Evolutionary conservation across 352 stramenopile species (phyloP).

Genomic region (Albugo laibachii): DNA sequence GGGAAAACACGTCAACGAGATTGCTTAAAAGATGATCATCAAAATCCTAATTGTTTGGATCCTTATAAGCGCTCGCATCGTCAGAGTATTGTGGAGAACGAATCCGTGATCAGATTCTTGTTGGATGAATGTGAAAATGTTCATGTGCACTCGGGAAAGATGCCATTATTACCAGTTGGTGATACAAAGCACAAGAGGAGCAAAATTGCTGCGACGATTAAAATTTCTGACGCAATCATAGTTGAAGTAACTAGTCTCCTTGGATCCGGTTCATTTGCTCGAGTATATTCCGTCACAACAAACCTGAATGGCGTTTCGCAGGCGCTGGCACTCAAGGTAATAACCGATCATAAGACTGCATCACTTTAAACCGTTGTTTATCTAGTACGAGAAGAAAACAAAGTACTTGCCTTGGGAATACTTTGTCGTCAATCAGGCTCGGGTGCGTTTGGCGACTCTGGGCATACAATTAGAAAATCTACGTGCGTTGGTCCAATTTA

Average conservation of each 20-base stretch:
- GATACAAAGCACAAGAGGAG: not conserved
- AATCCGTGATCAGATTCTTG: not conserved
- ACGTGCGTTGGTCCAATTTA: conserved; percentile 21
- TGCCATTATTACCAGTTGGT: not conserved
- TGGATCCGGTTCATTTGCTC: conserved; percentile 50
- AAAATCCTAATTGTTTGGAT: not conserved
- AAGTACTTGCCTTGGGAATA: conserved; percentile 67
- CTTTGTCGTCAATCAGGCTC: conserved; percentile 30
- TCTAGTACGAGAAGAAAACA: conserved; percentile 43
- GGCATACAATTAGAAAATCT: conserved; percentile 3
- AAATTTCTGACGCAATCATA: not conserved
- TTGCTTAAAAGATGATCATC: too few species aligned
- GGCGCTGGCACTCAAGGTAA: not conserved
- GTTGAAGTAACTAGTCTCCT: conserved; percentile 33
- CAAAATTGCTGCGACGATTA: conserved; percentile 8
- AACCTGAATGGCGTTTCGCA: conserved; percentile 20
- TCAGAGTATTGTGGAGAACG: not conserved
- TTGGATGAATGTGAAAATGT: not conserved
- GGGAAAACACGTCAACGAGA: too few species aligned
- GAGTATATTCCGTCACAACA: conserved; percentile 47
- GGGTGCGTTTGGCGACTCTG: not conserved
- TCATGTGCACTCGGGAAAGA: not conserved
- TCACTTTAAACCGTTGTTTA: not conserved
- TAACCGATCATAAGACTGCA: not conserved
- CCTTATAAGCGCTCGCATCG: not conserved